Base-by-base conservation (phyloP, 2,329 filamentous ascomycete species). In the Uncinocarpus reesii region DNA sequence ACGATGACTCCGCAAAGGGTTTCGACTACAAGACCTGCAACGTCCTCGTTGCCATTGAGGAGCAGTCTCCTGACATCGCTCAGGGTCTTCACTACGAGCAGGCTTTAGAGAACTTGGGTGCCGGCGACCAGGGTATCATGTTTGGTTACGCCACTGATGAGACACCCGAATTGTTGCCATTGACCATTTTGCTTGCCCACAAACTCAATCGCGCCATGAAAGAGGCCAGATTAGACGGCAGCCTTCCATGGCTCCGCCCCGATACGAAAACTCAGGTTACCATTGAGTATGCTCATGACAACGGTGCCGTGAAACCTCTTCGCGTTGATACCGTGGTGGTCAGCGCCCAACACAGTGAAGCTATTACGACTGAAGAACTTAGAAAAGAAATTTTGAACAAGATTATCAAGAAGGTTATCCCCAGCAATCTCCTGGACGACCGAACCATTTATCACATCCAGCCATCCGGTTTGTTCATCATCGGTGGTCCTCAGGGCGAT, bases 21-120 rank as follows among this genome's bases (percentile, higher is more conserved):
- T 98, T 98, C 74, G 92, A 98, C 77, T 95, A 95, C 87, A 96
- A 96, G 84, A 98, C 92, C 60, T 90, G 85, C 78, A 96, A 95
- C 77, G 80, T 98, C 65, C 82, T 96, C 61, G 89, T 96, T 63
- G 92, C 90, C 73, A 95, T 98, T 71, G 92, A 98, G 83, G 81
- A 98, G 76, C 92, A 98, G 76, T 96, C 90, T 53, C 86, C 90
- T 64, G 92, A 98, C 72, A 98, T 98, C 65, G 92, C 92, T 61
- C 92, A 96, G 76, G 92, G 92, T 79, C 86, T 98, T 50, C 87
- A 96, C 79, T 94, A 94, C 71, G 92, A 98, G 58, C 80, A 95
- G 77, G 88, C 87, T 59, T 84, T 98, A 42, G 92, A 98, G 81
- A 83, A 94, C 75, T 83, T 98, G 57, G 92, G 92, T 72, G 92